A percentile compares a stretch with the other conserved stretches of the same genome.
phyloP scores from a whole-genome alignment of 1,139 yeast species.

The Magnusiomyces sp. region DNA sequence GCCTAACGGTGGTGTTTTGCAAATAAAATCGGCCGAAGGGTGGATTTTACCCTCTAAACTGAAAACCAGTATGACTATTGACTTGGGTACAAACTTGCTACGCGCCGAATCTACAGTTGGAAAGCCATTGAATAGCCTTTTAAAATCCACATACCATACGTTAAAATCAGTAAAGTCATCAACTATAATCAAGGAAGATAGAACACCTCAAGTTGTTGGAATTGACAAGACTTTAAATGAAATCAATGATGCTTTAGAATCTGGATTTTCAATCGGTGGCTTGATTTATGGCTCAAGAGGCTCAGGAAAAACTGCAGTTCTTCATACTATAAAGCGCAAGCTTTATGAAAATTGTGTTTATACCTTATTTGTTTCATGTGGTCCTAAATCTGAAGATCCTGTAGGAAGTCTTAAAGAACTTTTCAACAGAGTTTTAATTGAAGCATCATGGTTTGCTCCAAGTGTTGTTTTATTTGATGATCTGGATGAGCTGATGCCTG shows the following conservation, averaged over 20 bases:
- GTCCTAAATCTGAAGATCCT: slow-evolving; percentile 48
- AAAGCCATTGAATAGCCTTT: slow-evolving; percentile 16
- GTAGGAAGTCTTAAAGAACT: slow-evolving; percentile 43
- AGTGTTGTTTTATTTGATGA: slow-evolving; percentile 70
- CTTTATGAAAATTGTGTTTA: slow-evolving; percentile 39
- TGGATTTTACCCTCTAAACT: slow-evolving; percentile 36
- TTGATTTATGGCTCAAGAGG: slow-evolving; percentile 71
- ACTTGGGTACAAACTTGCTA: slow-evolving; percentile 47
- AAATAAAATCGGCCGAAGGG: slow-evolving; percentile 41
- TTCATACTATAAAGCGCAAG: slow-evolving; percentile 37
- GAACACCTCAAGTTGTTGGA: slow-evolving; percentile 42
- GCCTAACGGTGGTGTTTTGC: slow-evolving; percentile 57
- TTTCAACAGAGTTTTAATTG: slow-evolving; percentile 45
- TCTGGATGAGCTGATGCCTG: slow-evolving; percentile 65
- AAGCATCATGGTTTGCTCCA: slow-evolving; percentile 75
- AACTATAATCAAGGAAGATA: slow-evolving; percentile 8
- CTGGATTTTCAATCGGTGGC: slow-evolving; percentile 44
- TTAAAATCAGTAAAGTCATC: background rate
- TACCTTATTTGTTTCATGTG: slow-evolving; percentile 44
- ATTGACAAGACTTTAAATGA: slow-evolving; percentile 41
- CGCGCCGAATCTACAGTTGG: slow-evolving; percentile 44
- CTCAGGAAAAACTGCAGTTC: slow-evolving; percentile 62
- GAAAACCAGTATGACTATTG: slow-evolving; percentile 32
- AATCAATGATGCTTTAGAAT: slow-evolving; percentile 38
- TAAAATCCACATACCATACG: too few relatives aligned